Evolutionary conservation across 176 grass and related monocot species (phyloP), one percentile per base, ranked within the genome.

Genomic region (Alloteropsis semialata): DNA sequence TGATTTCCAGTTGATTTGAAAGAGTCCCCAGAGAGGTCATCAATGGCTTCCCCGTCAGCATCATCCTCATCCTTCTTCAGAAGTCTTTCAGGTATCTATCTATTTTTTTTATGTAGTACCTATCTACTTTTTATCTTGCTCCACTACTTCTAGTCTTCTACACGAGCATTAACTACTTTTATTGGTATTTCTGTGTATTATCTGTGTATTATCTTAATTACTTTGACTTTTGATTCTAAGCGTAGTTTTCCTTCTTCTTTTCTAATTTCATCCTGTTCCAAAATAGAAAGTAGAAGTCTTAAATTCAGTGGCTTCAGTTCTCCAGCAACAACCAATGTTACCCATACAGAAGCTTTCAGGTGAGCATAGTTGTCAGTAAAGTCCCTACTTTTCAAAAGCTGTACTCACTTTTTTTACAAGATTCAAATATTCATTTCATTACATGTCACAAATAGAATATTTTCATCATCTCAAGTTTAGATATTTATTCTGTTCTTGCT

Each of bases 61-160:
- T 82, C 88, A 72, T 82, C 88, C 21, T 77, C 88, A 51, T 70
- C 83, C 65, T 89, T 85, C 72, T 89, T 89, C 83, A 92, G 71
- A 83, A 85, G 64, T 56, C 56, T 89, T 64, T 85, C 88, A 0
- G 78, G 83, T 85, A 82, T 14, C 57, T 27, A 43, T 10, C 8
- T 24, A 65, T 39, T 59, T n/a, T n/a, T n/a, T n/a, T n/a, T n/a
- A n/a, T n/a, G n/a, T n/a, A n/a, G n/a, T n/a, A n/a, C n/a, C n/a
- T n/a, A n/a, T n/a, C n/a, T n/a, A n/a, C n/a, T n/a, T n/a, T n/a
- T 61, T 39, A 17, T 37, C 12, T 50, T 17, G 18, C 65, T 69
- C 25, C 60, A 58, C 6, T 21, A 33, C 1, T 64, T 64, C 63
- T 10, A 53, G 12, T 33, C 3, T 16, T 43, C 28, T 51, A 48